Evolutionary conservation across 331 rosid species (phyloP).

Genomic region (Quercus lobata): DNA sequence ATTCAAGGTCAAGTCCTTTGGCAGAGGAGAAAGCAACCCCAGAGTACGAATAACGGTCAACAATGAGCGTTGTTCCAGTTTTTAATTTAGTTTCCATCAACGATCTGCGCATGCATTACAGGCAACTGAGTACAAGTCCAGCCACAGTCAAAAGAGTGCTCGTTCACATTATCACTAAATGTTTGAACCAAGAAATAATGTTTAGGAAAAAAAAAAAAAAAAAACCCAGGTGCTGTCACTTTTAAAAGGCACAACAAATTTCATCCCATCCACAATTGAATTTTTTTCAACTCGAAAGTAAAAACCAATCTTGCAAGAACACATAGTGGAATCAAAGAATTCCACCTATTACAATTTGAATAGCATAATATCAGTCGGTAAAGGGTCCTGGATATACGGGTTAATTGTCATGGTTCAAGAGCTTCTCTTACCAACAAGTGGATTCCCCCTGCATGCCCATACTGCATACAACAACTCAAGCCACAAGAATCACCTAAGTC

Average conservation of each 20-base stretch:
- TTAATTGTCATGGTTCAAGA: background rate
- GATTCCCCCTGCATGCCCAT: background rate
- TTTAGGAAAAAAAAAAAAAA: too few species aligned
- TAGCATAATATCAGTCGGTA: background rate
- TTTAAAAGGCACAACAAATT: background rate
- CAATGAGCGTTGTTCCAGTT: constrained; percentile 78
- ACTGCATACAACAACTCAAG: background rate
- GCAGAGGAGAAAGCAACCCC: constrained; percentile 95
- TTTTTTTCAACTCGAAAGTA: background rate
- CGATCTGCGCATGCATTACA: constrained; percentile 41
- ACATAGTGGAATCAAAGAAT: background rate
- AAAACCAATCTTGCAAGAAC: background rate
- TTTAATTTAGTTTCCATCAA: constrained; percentile 82
- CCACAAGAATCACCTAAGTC: background rate
- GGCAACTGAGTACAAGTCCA: constrained; percentile 1
- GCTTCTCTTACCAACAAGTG: background rate
- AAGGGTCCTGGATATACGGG: background rate
- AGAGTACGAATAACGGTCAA: constrained; percentile 91
- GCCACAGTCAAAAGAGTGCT: background rate
- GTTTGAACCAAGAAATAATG: background rate
- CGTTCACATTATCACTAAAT: background rate
- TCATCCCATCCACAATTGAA: background rate
- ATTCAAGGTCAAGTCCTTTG: constrained; percentile 77
- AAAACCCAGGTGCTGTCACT: background rate
- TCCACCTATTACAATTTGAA: background rate